Evolutionary conservation across 2,329 filamentous ascomycete species (phyloP).

Genomic region (Pseudocercospora crystallina): DNA sequence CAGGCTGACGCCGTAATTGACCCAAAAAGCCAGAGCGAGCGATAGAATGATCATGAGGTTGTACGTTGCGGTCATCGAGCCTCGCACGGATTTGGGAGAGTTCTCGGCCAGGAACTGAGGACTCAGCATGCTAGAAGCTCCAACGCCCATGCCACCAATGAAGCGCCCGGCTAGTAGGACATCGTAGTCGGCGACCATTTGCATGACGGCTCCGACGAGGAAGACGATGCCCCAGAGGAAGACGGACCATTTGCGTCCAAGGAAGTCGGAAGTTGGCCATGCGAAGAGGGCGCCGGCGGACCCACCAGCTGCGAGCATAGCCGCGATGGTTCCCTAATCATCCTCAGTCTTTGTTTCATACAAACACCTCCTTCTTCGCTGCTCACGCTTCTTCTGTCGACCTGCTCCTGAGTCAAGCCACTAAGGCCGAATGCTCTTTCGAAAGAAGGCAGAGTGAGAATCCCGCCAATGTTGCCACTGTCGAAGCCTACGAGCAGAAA

Average conservation of each 20-base stretch:
- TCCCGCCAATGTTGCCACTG: conserved; percentile 21
- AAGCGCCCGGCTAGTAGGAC: conserved; percentile 19
- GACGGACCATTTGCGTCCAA: conserved; percentile 23
- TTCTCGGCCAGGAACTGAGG: conserved; percentile 23
- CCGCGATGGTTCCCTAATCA: conserved; percentile 16
- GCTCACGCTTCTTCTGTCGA: conserved; percentile 7
- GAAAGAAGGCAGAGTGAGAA: conserved; percentile 20
- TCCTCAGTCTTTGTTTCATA: background rate
- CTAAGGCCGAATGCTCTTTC: conserved; percentile 21
- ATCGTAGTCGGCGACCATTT: conserved; percentile 22
- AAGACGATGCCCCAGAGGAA: conserved; percentile 21
- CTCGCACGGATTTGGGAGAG: conserved; percentile 20
- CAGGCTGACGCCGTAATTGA: conserved; percentile 20
- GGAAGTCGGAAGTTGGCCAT: conserved; percentile 16
- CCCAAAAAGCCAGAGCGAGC: conserved; percentile 18
- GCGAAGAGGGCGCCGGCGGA: conserved; percentile 19
- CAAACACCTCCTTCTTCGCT: too few species aligned
- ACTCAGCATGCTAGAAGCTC: conserved; percentile 19
- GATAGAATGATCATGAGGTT: conserved; percentile 20
- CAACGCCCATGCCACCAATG: conserved; percentile 22
- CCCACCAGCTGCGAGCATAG: conserved; percentile 23
- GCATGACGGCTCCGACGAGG: conserved; percentile 18
- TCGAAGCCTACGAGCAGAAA: too few species aligned
- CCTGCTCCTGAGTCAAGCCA: conserved; percentile 10
- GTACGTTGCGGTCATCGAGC: conserved; percentile 22